Base-by-base conservation (phyloP, 139 green algal species). In the Auxenochlorella protothecoides region DNA sequence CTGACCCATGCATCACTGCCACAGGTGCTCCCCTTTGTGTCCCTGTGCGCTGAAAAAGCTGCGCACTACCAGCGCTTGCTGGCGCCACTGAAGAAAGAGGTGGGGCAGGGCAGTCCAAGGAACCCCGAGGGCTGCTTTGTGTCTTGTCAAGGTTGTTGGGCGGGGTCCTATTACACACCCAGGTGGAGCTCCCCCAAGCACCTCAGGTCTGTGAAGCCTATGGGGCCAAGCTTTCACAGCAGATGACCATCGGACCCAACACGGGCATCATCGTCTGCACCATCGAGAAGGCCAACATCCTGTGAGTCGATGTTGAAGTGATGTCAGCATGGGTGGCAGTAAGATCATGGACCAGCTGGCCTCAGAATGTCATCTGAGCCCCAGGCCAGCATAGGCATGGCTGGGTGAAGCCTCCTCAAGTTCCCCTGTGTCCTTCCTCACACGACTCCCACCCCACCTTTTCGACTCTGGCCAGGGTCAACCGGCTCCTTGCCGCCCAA, bases 211-310 rank as follows among this genome's bases (percentile, higher is more conserved):
- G 27, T 44, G 27, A 44, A 44, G 27, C 27, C 27, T 44, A 44
- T 44, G 27, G 27, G 27, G 27, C 27, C 27, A 44, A 44, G 27
- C 27, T 44, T 1, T 0, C 1, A 44, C 27, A 44, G 27, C 27
- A 44, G 27, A 44, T 44, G 27, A 44, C 27, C 27, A 44, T 77
- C 27, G 54, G 62, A 14, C 8, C 51, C 5, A 62, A 51, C 15
- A 76, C 72, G 2, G 86, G 91, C 68, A 81, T 93, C 53, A 83
- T 79, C 57, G 86, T 96, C 64, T 92, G 83, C 79, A 95, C 89
- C 13, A 90, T 94, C 6, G 89, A 95, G 81, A 95, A 93, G 79
- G 89, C 89, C 54, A 95, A 95, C 65, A 69, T 71, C 3, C 51
- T 89, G 53, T 83, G 65, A 63, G 68, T 57, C 27, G 27, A 44